Evolutionary conservation across 2,329 filamentous ascomycete genomes (phyloP), one percentile per base, ranked within the genome.

Genomic region (Aspergillus candidus): DNA sequence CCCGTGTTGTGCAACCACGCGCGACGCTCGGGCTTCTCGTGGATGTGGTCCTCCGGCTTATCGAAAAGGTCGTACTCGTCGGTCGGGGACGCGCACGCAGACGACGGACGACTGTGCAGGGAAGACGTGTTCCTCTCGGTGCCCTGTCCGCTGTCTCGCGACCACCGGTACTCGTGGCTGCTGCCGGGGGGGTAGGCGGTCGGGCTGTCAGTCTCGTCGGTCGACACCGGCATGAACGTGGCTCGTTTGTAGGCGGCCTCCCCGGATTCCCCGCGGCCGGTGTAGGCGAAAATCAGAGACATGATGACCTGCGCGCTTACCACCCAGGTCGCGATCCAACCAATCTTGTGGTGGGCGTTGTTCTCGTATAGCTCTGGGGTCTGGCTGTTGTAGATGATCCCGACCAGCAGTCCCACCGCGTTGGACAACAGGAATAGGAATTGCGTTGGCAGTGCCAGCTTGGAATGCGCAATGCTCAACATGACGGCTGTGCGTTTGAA

Each of bases 331-430:
- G 84, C 76, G 34, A 87, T 74, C 91, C 91, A 97, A 43, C 89
- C 89, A 35, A 91, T 76, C 64, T 86, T 89, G 70, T 89, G 83
- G 65, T 96, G 90, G n/a, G 84, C 79, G 61, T 94, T 94, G 61
- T 86, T 83, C 29, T 82, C 82, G 62, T 95, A 96, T 15, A 96
- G 71, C 60, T 95, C 87, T 1, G 89, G 88, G 0, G 88, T 94
- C 51, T 78, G 81, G 46, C 78, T 75, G 62, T 93, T 88, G 72
- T 95, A 95, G 30, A 88, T 70, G 39, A 79, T 75, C 6, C 79
- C 81, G 18, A 86, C 62, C 11, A 87, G 58, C 17, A 90, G 54
- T 13, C 83, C 86, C 2, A 83, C 54, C 3, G 72, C 75, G 60
- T 89, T 88, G 31, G 75, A 62, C 1, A 74, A 68, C 35, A 86